These are phyloP conservation scores for Backusella psychrophila DNA, from an alignment of 192 early-diverging fungal genomes.

Conservation along the genomic window DNA sequence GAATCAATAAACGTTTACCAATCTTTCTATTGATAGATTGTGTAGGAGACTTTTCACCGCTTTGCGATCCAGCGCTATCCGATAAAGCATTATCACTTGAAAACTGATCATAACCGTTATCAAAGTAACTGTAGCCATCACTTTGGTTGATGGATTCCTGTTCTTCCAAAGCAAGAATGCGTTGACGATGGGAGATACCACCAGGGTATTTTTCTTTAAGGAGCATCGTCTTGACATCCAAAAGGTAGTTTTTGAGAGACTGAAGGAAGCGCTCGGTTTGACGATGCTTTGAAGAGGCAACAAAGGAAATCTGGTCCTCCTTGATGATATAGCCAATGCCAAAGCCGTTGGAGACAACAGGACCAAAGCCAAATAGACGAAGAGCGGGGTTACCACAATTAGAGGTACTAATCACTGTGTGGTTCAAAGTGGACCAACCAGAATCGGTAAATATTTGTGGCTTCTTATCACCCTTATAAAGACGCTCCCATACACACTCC, in stretches of 20 bases:
- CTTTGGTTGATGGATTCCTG: constrained; percentile 7
- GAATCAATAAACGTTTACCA: constrained; percentile 28
- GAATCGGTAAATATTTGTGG: constrained; percentile 43
- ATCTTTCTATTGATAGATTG: constrained; percentile 11
- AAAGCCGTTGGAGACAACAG: constrained; percentile 76
- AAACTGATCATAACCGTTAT: constrained; percentile 27
- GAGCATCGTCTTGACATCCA: constrained; percentile 37
- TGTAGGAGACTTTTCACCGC: background rate
- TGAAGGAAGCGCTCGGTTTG: constrained; percentile 43
- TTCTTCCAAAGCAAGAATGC: constrained; percentile 30
- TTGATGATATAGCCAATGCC: constrained; percentile 81
- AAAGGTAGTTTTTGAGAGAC: constrained; percentile 38
- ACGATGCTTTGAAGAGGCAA: constrained; percentile 47
- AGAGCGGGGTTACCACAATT: constrained; percentile 68
- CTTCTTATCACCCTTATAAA: constrained; percentile 25
- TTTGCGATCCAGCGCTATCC: constrained; percentile 9
- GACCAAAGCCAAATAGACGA: constrained; percentile 78
- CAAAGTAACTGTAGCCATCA: constrained; percentile 47
- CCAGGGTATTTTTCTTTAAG: constrained; percentile 36
- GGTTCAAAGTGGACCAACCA: constrained; percentile 50
- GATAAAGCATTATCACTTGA: constrained; percentile 14
- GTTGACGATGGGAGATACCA: constrained; percentile 29
- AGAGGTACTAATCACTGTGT: constrained; percentile 68
- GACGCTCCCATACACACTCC: constrained; percentile 55
- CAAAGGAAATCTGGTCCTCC: constrained; percentile 48